Percentiles rank a stretch among this genome's conserved stretches.
phyloP scores from a whole-genome alignment of 2,329 filamentous ascomycete genomes.

The Cyphellophora europaea region DNA sequence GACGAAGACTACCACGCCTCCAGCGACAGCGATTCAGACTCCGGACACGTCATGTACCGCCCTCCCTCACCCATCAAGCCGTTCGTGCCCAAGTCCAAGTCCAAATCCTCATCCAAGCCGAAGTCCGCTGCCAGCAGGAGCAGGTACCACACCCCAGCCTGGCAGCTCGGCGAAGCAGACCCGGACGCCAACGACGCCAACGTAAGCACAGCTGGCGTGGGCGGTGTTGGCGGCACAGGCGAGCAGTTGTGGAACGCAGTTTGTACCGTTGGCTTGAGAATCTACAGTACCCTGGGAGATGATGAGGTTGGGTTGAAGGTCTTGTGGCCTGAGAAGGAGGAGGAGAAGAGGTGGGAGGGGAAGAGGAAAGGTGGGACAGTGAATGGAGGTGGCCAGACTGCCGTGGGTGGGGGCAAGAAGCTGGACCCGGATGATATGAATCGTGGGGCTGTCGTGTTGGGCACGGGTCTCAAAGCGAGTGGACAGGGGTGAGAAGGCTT shows the following conservation, averaged over 20 bases:
- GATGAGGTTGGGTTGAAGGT: conserved; percentile 9
- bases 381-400: not conserved
- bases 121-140: no score
- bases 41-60: no score
- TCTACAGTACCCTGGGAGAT: conserved; percentile 33
- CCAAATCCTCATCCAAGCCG: no score
- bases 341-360: not conserved
- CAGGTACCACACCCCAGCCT: no score
- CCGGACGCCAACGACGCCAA: no score
- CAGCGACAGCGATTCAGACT: no score
- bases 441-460: conserved; percentile 10
- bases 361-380: not conserved
- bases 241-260: conserved; percentile 50
- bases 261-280: conserved; percentile 49
- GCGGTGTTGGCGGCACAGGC: conserved; percentile 15
- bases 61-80: no score
- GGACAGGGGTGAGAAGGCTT: no score
- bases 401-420: not conserved
- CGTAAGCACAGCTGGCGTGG: conserved; percentile 1
- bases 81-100: no score
- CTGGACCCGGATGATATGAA: conserved; percentile 13
- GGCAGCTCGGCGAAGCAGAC: no score
- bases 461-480: no score
- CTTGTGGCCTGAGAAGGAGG: conserved; percentile 2
- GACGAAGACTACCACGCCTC: no score